Evolutionary conservation across 202 grass and related monocot genomes (phyloP).

Genomic region (Elaeis oleifera): DNA sequence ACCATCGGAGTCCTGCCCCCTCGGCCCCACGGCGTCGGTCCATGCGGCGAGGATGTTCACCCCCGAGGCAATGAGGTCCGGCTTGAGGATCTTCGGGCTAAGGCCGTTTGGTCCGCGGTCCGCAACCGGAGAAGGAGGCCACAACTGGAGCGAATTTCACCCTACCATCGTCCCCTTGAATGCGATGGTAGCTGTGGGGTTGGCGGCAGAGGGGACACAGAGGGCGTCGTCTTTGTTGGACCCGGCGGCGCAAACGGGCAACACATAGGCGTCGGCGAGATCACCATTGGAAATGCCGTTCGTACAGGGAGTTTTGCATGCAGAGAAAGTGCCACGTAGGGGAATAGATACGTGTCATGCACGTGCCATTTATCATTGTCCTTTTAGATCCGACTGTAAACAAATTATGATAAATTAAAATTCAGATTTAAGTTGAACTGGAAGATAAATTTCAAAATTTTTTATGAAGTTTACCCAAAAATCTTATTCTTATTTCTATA

Average conservation of each 20-base stretch:
- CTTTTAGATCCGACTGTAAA: too few species aligned
- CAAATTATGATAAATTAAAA: too few species aligned
- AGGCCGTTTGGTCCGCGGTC: constrained; percentile 8
- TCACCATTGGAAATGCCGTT: constrained; percentile 1
- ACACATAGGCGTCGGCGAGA: constrained; percentile 5
- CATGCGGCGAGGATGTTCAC: constrained; percentile 19
- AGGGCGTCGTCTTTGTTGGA: not conserved
- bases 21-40: constrained; percentile 1
- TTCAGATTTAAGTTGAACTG: too few species aligned
- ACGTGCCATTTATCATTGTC: too few species aligned
- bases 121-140: constrained; percentile 8
- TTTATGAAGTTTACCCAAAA: too few species aligned
- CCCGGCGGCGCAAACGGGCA: constrained; percentile 1
- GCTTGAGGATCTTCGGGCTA: constrained; percentile 7
- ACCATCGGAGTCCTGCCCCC: not conserved
- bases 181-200: not conserved
- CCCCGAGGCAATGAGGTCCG: constrained; percentile 13
- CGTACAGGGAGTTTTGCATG: too few species aligned
- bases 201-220: not conserved
- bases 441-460: too few species aligned
- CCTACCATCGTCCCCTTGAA: constrained; percentile 7
- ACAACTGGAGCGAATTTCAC: constrained; percentile 1
- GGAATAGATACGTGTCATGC: too few species aligned
- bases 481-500: too few species aligned
- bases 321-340: too few species aligned